Evolutionary conservation across 805 yeast species (phyloP).

Genomic region (Candida corydali): DNA sequence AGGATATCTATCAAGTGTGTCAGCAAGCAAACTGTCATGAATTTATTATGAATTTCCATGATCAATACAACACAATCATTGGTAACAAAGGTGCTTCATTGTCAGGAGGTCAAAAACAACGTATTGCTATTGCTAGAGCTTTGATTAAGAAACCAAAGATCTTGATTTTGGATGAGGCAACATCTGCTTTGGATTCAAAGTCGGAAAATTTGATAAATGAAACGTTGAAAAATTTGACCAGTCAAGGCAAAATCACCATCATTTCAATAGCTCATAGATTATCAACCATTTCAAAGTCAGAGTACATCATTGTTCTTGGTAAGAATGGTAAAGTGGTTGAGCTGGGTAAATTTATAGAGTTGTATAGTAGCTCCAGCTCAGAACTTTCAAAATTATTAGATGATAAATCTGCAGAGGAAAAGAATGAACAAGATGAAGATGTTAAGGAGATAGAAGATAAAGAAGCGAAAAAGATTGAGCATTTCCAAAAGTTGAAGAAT

Average conservation of each 20-base stretch:
- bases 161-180: conserved; percentile 65
- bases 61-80: conserved; percentile 57
- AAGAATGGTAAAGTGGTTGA: conserved; percentile 40
- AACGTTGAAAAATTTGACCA: conserved; percentile 33
- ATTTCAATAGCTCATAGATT: conserved; percentile 43
- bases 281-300: conserved; percentile 43
- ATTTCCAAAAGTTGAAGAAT: conserved; percentile 14
- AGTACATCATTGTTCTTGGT: conserved; percentile 40
- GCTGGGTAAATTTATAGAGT: conserved; percentile 35
- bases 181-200: conserved; percentile 57
- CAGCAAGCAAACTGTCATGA: conserved; percentile 33
- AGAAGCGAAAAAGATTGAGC: conserved; percentile 8
- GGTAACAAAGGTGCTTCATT: conserved; percentile 56
- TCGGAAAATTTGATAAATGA: conserved; percentile 45
- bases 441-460: conserved; percentile 18
- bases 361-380: conserved; percentile 37
- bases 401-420: conserved; percentile 18
- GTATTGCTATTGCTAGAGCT: conserved; percentile 74
- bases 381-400: conserved; percentile 39
- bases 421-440: conserved; percentile 21
- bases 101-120: conserved; percentile 76
- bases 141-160: conserved; percentile 62
- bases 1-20: conserved; percentile 41
- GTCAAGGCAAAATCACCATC: conserved; percentile 38
- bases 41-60: conserved; percentile 51